Evolutionary conservation across 768 basidiomycete genomes (phyloP).

Genomic region (Pleurotus ostreatus): DNA sequence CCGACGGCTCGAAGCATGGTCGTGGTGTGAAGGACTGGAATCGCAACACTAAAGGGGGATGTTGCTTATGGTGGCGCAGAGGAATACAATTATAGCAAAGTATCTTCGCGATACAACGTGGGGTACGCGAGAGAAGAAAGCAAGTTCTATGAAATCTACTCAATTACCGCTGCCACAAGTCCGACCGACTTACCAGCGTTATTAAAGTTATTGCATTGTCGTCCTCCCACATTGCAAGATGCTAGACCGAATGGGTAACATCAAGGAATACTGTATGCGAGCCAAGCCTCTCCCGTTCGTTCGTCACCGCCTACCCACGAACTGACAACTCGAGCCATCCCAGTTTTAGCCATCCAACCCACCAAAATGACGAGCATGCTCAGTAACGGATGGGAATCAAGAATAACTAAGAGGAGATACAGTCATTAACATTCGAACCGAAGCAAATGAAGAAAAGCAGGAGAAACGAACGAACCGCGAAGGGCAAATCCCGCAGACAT

Average conservation of each 20-base stretch:
- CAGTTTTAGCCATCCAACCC: constrained; percentile 73
- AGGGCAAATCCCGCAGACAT: constrained; percentile 86
- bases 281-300: constrained; percentile 62
- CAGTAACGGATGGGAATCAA: constrained; percentile 71
- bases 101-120: too few relatives aligned
- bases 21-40: too few relatives aligned
- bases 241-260: background rate
- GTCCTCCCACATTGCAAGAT: background rate
- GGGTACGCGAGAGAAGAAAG: too few relatives aligned
- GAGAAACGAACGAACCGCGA: constrained; percentile 47
- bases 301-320: constrained; percentile 64
- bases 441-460: background rate
- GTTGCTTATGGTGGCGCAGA: too few relatives aligned
- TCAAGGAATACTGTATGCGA: constrained; percentile 79
- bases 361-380: constrained; percentile 71
- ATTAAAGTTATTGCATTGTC: too few relatives aligned
- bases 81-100: too few relatives aligned
- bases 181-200: too few relatives aligned
- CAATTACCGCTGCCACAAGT: too few relatives aligned
- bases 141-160: too few relatives aligned
- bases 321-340: constrained; percentile 55
- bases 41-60: too few relatives aligned
- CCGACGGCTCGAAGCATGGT: too few relatives aligned
- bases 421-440: background rate
- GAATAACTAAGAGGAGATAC: constrained; percentile 47